These are phyloP conservation scores for Talaromyces sp. DNA, from an alignment of 2,329 filamentous ascomycete species.

Conservation along the genomic window DNA sequence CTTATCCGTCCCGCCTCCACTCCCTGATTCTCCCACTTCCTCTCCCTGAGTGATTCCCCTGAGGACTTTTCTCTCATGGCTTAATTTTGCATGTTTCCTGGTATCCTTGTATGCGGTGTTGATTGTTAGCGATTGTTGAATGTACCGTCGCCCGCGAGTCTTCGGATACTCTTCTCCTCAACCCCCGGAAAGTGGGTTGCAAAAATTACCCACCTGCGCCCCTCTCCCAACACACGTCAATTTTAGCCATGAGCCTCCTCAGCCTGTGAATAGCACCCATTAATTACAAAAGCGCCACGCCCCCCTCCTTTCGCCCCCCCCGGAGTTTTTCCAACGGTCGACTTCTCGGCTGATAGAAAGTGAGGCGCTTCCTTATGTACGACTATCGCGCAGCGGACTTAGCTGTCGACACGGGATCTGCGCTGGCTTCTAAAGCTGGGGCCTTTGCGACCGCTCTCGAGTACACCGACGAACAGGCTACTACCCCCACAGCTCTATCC, in stretches of 20 bases:
- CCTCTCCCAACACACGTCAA: slow-evolving; percentile 13
- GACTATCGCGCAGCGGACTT: slow-evolving; percentile 37
- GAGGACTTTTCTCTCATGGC: not conserved
- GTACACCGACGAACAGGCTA: slow-evolving; percentile 43
- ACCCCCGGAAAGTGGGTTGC: slow-evolving; percentile 20
- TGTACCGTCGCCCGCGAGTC: not conserved
- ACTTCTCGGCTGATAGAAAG: not conserved
- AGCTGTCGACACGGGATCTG: slow-evolving; percentile 36
- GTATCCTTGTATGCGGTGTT: not conserved
- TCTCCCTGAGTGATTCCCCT: not conserved
- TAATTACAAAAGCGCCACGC: not conserved
- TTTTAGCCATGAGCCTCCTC: slow-evolving; percentile 26
- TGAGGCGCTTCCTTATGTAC: slow-evolving; percentile 32
- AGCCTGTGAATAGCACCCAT: slow-evolving; percentile 15
- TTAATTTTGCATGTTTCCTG: not conserved
- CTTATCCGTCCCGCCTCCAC: slow-evolving; percentile 25
- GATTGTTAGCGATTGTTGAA: not conserved
- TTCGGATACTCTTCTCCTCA: not conserved
- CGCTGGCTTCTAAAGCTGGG: slow-evolving; percentile 38
- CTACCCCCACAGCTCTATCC: slow-evolving; percentile 33
- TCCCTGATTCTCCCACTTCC: slow-evolving; percentile 6
- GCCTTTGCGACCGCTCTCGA: slow-evolving; percentile 47
- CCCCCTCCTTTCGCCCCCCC: not conserved
- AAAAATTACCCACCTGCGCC: slow-evolving; percentile 19
- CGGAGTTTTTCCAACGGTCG: not conserved